phyloP scores from a whole-genome alignment of 805 yeast species.

The Wickerhamiella parazyma region DNA sequence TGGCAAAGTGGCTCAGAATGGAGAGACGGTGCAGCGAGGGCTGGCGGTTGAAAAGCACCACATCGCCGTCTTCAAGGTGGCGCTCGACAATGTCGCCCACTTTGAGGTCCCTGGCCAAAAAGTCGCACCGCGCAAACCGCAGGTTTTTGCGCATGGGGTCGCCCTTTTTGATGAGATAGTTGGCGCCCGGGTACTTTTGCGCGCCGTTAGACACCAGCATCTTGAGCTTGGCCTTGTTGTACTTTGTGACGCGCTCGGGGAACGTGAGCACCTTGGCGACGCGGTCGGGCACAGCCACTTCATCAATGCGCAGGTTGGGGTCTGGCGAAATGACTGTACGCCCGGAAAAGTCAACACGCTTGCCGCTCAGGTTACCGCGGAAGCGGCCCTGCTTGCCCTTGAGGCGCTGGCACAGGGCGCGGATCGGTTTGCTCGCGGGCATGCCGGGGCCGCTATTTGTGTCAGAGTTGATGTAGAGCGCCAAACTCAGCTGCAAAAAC shows the following conservation, averaged over 20 bases:
- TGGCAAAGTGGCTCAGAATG: slow-evolving; percentile 89
- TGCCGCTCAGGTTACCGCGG: slow-evolving; percentile 95
- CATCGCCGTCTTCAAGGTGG: slow-evolving; percentile 93
- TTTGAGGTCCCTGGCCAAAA: slow-evolving; percentile 59
- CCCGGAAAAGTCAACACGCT: slow-evolving; percentile 96
- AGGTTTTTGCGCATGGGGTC: slow-evolving; percentile 65
- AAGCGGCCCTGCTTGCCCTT: slow-evolving; percentile 99
- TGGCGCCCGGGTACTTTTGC: slow-evolving; percentile 88
- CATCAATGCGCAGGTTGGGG: slow-evolving; percentile 87
- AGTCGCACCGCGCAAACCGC: slow-evolving; percentile 72
- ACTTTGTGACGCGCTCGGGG: slow-evolving; percentile 87
- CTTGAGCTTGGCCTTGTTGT: slow-evolving; percentile 69
- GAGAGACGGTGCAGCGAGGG: slow-evolving; percentile 94
- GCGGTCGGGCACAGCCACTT: slow-evolving; percentile 95
- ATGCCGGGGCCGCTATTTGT: slow-evolving; percentile 49
- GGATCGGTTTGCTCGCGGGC: slow-evolving; percentile 52
- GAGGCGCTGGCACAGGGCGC: slow-evolving; percentile 93
- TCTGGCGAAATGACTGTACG: slow-evolving; percentile 98
- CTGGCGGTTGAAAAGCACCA: slow-evolving; percentile 91
- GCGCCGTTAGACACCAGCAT: slow-evolving; percentile 73
- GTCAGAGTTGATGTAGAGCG: slow-evolving; percentile 95
- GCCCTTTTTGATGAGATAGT: slow-evolving; percentile 68
- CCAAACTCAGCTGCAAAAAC: slow-evolving; percentile 84
- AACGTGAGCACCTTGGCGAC: slow-evolving; percentile 92
- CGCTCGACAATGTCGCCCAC: slow-evolving; percentile 93